Conservation (phyloP, 331 rosid species). For the Quercus lobata region DNA sequence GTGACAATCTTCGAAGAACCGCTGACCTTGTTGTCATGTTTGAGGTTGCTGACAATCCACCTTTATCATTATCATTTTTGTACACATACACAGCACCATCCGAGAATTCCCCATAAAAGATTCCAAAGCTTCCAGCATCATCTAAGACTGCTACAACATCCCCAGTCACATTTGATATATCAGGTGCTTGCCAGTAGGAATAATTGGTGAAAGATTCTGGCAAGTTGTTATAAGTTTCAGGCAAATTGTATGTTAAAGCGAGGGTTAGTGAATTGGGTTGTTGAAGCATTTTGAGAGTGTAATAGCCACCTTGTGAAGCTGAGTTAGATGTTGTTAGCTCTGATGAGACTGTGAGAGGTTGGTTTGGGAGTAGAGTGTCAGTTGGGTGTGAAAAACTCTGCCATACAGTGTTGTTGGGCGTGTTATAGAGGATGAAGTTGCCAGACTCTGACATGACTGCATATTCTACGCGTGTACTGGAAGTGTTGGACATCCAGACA, state of each 20-base stretch:
- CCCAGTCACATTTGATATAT: slow-evolving; percentile 80
- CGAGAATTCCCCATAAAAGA: slow-evolving; percentile 71
- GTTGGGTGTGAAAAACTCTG: slow-evolving; percentile 89
- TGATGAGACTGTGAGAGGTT: slow-evolving; percentile 68
- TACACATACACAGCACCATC: slow-evolving; percentile 78
- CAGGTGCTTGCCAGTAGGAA: slow-evolving; percentile 87
- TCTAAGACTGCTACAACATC: slow-evolving; percentile 75
- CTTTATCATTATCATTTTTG: slow-evolving; percentile 67
- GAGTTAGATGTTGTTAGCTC: slow-evolving; percentile 66
- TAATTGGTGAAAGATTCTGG: slow-evolving; percentile 56
- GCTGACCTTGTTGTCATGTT: slow-evolving; percentile 33
- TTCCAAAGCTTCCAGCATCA: slow-evolving; percentile 78
- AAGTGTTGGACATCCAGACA: slow-evolving; percentile 75
- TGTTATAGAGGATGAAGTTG: slow-evolving; percentile 57
- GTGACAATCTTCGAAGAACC: slow-evolving; percentile 47
- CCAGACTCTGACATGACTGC: slow-evolving; percentile 72
- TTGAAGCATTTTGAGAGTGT: slow-evolving; percentile 70
- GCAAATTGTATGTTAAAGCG: slow-evolving; percentile 72
- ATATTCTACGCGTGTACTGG: slow-evolving; percentile 40
- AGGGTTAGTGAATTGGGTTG: slow-evolving; percentile 67
- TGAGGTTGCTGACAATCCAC: slow-evolving; percentile 48
- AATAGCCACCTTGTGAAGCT: slow-evolving; percentile 66
- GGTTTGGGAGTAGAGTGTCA: slow-evolving; percentile 80
- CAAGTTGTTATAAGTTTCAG: slow-evolving; percentile 35
- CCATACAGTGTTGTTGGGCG: slow-evolving; percentile 45